Evolutionary conservation across 78 protist genomes (phyloP), one percentile per base, ranked within the genome.

Genomic region (Carpediemonas membranifera): DNA sequence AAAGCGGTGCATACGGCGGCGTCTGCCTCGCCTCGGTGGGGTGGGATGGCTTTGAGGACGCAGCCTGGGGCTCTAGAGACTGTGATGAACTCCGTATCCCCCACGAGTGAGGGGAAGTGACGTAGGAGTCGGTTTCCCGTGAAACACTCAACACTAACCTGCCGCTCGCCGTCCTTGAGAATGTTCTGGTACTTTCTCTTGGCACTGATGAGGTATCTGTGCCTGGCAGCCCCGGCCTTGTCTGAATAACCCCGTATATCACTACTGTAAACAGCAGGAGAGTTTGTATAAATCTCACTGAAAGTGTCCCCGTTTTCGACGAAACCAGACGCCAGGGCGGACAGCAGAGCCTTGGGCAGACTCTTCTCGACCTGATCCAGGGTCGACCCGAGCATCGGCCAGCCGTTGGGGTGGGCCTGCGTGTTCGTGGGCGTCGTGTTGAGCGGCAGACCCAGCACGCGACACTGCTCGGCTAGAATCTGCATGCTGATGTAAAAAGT

Each of bases 251-350:
- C 72, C 7, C 72, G 41, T 14, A 68, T 58, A 15, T 7, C 67
- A 34, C 21, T 53, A 13, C 65, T 68, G 36, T 68, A 68, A 15
- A 36, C 60, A 13, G 72, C 72, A 33, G 54, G 67, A 7, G 72
- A 58, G 64, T 68, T 68, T 7, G 72, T 68, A 14, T 58, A 68
- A 7, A 68, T 7, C 7, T 15, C 7, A 7, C 52, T 15, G 31
- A 71, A 68, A 30, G 60, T 68, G 64, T 68, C 72, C 7, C 72
- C 72, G 36, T 58, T 57, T 35, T 7, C 30, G 21, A 68, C 54
- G 13, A 58, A 68, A 27, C 25, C 54, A 7, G 59, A 71, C 13
- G 71, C 54, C 47, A 68, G 13, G 34, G 7, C 7, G 30, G 7
- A 14, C 27, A 68, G 27, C 7, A 68, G 7, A 7, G 7, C 37